A percentile compares a stretch with the other conserved stretches of the same genome.
Evolutionary conservation across 352 stramenopile genomes (phyloP).

Genomic region (Saprolegnia diclina): DNA sequence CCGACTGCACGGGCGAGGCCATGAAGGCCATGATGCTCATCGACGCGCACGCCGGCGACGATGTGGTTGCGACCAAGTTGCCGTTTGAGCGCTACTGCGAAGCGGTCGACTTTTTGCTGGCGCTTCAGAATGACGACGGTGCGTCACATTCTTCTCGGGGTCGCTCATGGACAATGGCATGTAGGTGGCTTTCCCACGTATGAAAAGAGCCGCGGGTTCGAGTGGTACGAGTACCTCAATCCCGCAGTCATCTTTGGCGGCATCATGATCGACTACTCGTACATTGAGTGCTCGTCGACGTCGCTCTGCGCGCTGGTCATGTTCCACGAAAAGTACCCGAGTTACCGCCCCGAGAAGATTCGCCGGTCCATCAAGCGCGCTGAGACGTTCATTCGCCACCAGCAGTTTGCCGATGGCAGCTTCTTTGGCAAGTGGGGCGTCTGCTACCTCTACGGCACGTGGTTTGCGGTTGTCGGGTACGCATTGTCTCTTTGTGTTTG

Average conservation of each 20-base stretch:
- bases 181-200: slow-evolving; percentile 27
- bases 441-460: slow-evolving; percentile 88
- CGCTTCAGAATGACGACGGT: slow-evolving; percentile 86
- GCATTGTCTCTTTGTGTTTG: neutral
- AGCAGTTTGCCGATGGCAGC: slow-evolving; percentile 81
- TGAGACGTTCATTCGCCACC: slow-evolving; percentile 71
- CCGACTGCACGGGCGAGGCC: slow-evolving; percentile 87
- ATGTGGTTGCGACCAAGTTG: slow-evolving; percentile 33
- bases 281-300: slow-evolving; percentile 88
- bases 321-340: slow-evolving; percentile 58
- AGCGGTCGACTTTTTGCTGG: slow-evolving; percentile 77
- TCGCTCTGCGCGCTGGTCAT: slow-evolving; percentile 70
- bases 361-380: slow-evolving; percentile 47
- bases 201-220: slow-evolving; percentile 35
- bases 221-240: slow-evolving; percentile 86
- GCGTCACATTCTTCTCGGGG: neutral
- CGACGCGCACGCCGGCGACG: slow-evolving; percentile 12
- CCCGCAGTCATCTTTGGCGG: slow-evolving; percentile 90
- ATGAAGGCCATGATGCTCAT: slow-evolving; percentile 55
- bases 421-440: slow-evolving; percentile 88
- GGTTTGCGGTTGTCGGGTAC: slow-evolving; percentile 87
- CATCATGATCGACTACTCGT: slow-evolving; percentile 95
- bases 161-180: neutral
- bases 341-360: slow-evolving; percentile 51
- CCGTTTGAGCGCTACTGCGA: slow-evolving; percentile 56